Conservation (phyloP, 2,329 filamentous ascomycete genomes). For the Leptographium flavum region DNA sequence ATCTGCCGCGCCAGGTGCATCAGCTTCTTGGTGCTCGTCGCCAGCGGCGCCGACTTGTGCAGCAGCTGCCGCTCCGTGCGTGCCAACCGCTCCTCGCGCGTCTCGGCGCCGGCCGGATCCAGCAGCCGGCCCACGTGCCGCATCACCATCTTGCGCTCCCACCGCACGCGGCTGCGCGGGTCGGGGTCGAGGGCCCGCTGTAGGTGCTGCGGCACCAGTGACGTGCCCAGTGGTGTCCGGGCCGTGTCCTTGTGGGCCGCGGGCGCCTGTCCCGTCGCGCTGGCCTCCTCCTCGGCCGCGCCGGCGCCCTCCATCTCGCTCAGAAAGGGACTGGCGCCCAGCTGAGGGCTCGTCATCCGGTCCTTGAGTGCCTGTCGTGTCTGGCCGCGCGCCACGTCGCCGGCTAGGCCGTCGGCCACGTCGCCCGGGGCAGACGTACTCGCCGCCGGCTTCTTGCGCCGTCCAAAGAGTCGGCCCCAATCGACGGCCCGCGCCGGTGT, state of each 20-base stretch:
- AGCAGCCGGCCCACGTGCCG: conserved; percentile 56
- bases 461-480: conserved; percentile 11
- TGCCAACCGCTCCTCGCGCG: conserved; percentile 51
- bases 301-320: conserved; percentile 29
- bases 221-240: conserved; percentile 14
- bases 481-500: conserved; percentile 5
- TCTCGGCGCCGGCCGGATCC: conserved; percentile 36
- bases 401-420: conserved; percentile 9
- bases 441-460: conserved; percentile 14
- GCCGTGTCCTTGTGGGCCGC: not conserved
- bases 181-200: conserved; percentile 59
- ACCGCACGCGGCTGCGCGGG: conserved; percentile 54
- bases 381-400: conserved; percentile 17
- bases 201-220: conserved; percentile 36
- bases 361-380: conserved; percentile 25
- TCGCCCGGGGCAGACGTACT: not conserved
- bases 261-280: not conserved
- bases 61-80: conserved; percentile 42
- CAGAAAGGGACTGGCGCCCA: conserved; percentile 43
- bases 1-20: conserved; percentile 78
- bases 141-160: conserved; percentile 75
- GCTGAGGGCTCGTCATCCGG: conserved; percentile 27
- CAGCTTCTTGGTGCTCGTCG: conserved; percentile 87
- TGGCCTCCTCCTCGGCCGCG: not conserved
- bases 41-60: conserved; percentile 55